phyloP scores from a whole-genome alignment of 257 asterid genomes.

The Fraxinus cuspidata region DNA sequence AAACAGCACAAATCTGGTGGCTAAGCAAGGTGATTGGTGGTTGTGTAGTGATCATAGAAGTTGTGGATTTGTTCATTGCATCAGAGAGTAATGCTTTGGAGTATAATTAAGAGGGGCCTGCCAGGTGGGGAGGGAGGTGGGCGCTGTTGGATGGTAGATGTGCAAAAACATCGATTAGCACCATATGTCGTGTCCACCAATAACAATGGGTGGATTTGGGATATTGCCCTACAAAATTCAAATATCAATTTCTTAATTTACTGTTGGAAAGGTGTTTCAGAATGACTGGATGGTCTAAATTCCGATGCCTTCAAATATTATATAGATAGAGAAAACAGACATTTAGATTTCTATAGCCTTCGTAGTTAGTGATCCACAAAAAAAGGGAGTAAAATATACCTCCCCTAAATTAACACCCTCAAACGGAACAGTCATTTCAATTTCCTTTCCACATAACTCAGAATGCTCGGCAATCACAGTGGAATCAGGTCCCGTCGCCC shows the following conservation, averaged over 20 bases:
- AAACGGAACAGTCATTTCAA: constrained; percentile 89
- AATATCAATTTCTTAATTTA: neutral
- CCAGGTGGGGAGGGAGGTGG: too few species aligned
- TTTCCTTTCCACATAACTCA: constrained; percentile 71
- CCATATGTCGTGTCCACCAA: neutral
- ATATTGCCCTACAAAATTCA: neutral
- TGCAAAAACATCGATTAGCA: neutral
- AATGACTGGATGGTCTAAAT: neutral
- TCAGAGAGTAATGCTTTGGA: too few species aligned
- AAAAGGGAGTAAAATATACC: constrained; percentile 44
- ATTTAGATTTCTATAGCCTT: neutral
- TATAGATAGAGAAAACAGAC: neutral
- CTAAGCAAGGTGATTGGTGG: neutral
- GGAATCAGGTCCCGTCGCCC: constrained; percentile 76
- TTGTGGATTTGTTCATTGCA: too few species aligned
- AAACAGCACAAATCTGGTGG: neutral
- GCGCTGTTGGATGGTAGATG: too few species aligned
- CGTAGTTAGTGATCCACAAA: neutral
- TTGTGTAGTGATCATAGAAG: neutral
- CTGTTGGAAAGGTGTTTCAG: neutral
- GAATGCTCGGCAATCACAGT: constrained; percentile 70
- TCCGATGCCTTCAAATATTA: neutral
- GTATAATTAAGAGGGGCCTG: too few species aligned
- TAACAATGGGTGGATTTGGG: neutral
- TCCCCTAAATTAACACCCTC: constrained; percentile 87